These are phyloP conservation scores for Ascosphaera acerosa DNA, from an alignment of 2,329 filamentous ascomycete genomes.

Conservation along the genomic window DNA sequence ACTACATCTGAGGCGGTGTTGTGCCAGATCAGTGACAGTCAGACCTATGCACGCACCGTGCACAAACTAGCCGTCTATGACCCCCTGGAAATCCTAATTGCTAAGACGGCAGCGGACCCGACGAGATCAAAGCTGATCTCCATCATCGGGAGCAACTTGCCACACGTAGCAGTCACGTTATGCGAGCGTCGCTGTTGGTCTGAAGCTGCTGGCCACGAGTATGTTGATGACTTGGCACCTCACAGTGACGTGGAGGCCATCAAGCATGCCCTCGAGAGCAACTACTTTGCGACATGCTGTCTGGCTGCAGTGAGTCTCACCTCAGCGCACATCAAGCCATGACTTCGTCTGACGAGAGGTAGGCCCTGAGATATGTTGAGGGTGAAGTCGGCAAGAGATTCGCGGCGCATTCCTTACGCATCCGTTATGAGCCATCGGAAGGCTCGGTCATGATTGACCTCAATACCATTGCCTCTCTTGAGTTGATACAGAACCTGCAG, in stretches of 20 bases:
- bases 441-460: conserved; percentile 92
- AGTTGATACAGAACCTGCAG: conserved; percentile 70
- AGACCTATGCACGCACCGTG: conserved; percentile 69
- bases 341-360: too few relatives aligned
- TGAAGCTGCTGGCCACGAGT: conserved; percentile 49
- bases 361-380: conserved; percentile 67
- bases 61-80: conserved; percentile 65
- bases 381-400: conserved; percentile 42
- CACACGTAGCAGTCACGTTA: conserved; percentile 33
- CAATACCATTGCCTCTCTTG: conserved; percentile 61
- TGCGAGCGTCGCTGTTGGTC: conserved; percentile 66
- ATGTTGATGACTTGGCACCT: conserved; percentile 56
- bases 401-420: conserved; percentile 51
- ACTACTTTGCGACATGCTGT: conserved; percentile 63
- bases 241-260: conserved; percentile 55
- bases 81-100: conserved; percentile 56
- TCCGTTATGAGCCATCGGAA: conserved; percentile 69
- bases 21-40: conserved; percentile 78
- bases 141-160: conserved; percentile 46
- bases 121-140: conserved; percentile 51
- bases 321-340: too few relatives aligned
- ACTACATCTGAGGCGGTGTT: conserved; percentile 63
- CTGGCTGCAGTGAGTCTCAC: conserved; percentile 49
- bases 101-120: conserved; percentile 41
- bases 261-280: conserved; percentile 54